Base-by-base conservation (phyloP, 1,284 basidiomycete species). In the Ceraceosorus guamensis region DNA sequence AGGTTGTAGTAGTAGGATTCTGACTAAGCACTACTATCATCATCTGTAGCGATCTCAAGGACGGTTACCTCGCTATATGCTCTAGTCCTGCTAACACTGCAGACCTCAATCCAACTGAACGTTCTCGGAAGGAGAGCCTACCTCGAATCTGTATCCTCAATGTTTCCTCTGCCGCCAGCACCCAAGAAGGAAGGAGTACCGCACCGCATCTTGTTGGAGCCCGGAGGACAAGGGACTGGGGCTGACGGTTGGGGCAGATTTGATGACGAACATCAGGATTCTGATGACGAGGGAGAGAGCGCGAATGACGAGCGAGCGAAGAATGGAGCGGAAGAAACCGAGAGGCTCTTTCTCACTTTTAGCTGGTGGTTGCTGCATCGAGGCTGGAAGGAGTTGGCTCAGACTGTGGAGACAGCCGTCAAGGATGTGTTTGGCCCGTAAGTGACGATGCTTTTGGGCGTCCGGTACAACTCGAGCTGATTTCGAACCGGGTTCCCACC, bases 301-400 rank as follows among this genome's bases (percentile, higher is more conserved):
- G 32, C 37, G n/a, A 31, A 53, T 18, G 39, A 53, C 32, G 24
- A 24, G 24, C 24, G 24, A 24, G 24, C 24, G 30, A 57, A 49
- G 6, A 50, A 44, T 7, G 64, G 61, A 11, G 62, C 61, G 32
- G 63, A 85, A 41, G 83, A 85, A 52, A 83, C 83, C 0, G 88
- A 91, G 76, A 79, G 82, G 60, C 85, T 85, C 69, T 92, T 85
- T 70, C 79, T 93, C 56, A 90, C 88, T 0, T 82, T 91, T 61
- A 88, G 84, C 51, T 93, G 89, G 88, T 92, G 89, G 88, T 81
- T 92, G 48, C 73, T 93, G 54, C 86, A 93, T 68, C 85, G 87
- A 3, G 90, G 91, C 0, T 92, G 90, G 88, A 86, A 86, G 66
- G 84, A 86, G 54, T 81, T 92, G 0, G 84, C 84, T 0, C 84